Evolutionary conservation across 73 alveolate species (phyloP).

Genomic region (Tetrahymena thermophila): DNA sequence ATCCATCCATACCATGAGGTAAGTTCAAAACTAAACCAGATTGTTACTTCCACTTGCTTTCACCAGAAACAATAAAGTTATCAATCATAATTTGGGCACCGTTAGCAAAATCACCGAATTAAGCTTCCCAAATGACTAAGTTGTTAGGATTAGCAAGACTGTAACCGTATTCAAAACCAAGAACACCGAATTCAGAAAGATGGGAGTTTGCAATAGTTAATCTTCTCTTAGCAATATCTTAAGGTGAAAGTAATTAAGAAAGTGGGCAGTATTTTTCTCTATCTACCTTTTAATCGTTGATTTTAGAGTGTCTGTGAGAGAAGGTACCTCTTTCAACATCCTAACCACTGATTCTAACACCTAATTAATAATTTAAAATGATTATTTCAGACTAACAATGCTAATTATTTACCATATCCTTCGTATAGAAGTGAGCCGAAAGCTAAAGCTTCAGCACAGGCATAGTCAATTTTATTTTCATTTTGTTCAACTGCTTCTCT

Average conservation of each 20-base stretch:
- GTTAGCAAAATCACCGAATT: slow-evolving; percentile 95
- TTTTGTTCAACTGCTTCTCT: slow-evolving; percentile 31
- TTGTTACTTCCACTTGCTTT: slow-evolving; percentile 77
- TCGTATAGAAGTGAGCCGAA: slow-evolving; percentile 69
- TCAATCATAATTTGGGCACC: slow-evolving; percentile 89
- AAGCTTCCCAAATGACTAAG: slow-evolving; percentile 82
- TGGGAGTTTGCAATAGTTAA: slow-evolving; percentile 46
- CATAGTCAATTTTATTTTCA: slow-evolving; percentile 65
- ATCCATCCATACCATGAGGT: slow-evolving; percentile 90
- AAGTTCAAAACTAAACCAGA: slow-evolving; percentile 67
- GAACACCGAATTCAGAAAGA: slow-evolving; percentile 73
- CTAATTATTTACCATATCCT: slow-evolving; percentile 41
- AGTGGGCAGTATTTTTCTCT: slow-evolving; percentile 47
- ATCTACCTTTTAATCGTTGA: slow-evolving; percentile 51
- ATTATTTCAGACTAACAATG: background rate
- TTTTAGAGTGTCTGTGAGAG: slow-evolving; percentile 67
- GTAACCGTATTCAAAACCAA: slow-evolving; percentile 93
- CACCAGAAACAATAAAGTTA: slow-evolving; percentile 78
- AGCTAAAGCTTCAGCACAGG: slow-evolving; percentile 85
- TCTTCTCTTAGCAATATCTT: slow-evolving; percentile 18
- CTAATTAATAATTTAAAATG: background rate
- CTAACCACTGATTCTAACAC: slow-evolving; percentile 66
- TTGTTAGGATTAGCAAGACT: slow-evolving; percentile 77
- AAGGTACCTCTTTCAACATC: slow-evolving; percentile 83
- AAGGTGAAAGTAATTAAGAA: background rate